Base-by-base conservation (phyloP, 2,329 filamentous ascomycete genomes). In the Cyphellophora europaea region DNA sequence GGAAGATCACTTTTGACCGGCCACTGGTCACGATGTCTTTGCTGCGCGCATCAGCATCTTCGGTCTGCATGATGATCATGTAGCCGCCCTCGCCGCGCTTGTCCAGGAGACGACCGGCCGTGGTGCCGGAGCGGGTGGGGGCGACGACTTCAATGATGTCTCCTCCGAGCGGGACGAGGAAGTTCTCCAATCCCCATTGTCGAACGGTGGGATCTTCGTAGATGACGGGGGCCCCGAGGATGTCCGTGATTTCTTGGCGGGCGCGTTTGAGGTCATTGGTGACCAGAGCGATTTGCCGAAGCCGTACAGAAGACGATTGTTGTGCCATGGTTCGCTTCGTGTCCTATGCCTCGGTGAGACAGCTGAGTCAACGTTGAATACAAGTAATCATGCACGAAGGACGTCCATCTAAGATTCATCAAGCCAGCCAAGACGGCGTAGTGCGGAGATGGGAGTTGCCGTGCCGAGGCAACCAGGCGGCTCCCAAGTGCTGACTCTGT, bases 21-120 rank as follows among this genome's bases (percentile, higher is more conserved):
- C 44, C 41, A 2, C 53, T 51, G 1, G 49, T 42, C 33, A 62
- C 55, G 17, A 68, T 61, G 38, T 59, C 49, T 32, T 52, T 41
- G 15, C 56, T 53, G 14, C 58, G 53, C 30, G 50, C 49, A 13
- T 40, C 45, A 5, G 64, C 63, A 32, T 65, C 56, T 6, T 49
- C 43, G 2, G 57, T 66, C 42, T 67, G 63, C 63, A 67, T 66
- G 33, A 65, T 65, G 36, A 65, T 56, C 62, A 67, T 67, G 44
- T 66, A 67, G 3, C 64, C 63, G 5, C 63, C 61, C 36, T 65
- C 58, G 6, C 61, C 60, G 18, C 56, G 53, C 45, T 63, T 65
- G 2, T 54, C 35, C 11, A 66, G 57, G 4, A 65, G 44, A 19
- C 62, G 50, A 5, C 59, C 57, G 2, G 59, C 63, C 0, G 62